phyloP scores from a whole-genome alignment of 2,329 filamentous ascomycete genomes.

The Colletotrichum musae region DNA sequence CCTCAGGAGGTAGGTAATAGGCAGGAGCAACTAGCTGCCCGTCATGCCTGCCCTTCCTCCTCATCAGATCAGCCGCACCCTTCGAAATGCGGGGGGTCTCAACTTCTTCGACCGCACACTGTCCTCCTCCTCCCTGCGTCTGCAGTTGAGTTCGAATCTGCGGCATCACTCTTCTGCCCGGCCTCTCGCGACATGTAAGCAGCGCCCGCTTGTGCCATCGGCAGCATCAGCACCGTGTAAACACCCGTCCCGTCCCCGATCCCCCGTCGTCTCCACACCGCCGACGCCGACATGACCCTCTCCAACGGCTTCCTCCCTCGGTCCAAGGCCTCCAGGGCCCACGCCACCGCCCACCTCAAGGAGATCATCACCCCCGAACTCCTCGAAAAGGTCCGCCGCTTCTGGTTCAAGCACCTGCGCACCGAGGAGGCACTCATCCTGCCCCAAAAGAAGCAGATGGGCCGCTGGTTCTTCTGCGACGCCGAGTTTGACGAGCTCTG shows the following conservation, averaged over 20 bases:
- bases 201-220: not conserved
- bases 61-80: constrained; percentile 29
- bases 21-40: not conserved
- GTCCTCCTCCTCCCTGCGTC: not conserved
- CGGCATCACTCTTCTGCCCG: constrained; percentile 20
- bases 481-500: constrained; percentile 53
- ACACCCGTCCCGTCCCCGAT: not conserved
- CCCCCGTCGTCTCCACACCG: constrained; percentile 2
- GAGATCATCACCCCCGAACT: constrained; percentile 48
- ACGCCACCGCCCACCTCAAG: constrained; percentile 34
- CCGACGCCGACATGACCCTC: constrained; percentile 24
- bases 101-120: constrained; percentile 12
- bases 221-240: not conserved
- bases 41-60: constrained; percentile 31
- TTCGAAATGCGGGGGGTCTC: constrained; percentile 31
- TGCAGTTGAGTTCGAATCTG: constrained; percentile 1
- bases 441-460: constrained; percentile 45
- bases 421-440: constrained; percentile 47
- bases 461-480: constrained; percentile 54
- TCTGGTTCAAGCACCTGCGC: constrained; percentile 56
- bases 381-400: constrained; percentile 50
- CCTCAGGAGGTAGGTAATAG: not conserved
- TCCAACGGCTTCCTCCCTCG: constrained; percentile 28
- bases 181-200: constrained; percentile 9
- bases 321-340: constrained; percentile 32